Conservation (phyloP, 2,329 filamentous ascomycete genomes). For the Ophiosphaerella korrae region DNA sequence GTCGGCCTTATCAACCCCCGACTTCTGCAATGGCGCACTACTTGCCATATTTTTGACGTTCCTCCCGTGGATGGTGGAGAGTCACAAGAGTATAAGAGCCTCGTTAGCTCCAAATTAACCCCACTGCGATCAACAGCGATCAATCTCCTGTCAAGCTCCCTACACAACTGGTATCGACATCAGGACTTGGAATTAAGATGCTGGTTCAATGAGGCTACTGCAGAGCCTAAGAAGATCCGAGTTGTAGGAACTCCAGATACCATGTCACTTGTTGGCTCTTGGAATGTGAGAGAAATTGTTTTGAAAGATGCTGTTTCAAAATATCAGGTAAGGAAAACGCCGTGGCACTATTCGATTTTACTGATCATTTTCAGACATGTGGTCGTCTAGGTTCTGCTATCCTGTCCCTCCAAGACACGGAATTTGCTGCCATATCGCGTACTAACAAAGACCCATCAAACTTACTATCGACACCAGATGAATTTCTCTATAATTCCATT, state of each 20-base stretch:
- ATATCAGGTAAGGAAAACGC: conserved; percentile 21
- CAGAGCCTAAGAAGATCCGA: conserved; percentile 60
- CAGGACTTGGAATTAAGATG: conserved; percentile 77
- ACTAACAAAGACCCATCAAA: conserved; percentile 57
- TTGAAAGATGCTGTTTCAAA: conserved; percentile 52
- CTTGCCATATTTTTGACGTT: conserved; percentile 75
- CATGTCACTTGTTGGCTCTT: conserved; percentile 63
- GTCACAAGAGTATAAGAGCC: conserved; percentile 77
- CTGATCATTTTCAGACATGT: conserved; percentile 17
- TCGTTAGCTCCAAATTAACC: conserved; percentile 76
- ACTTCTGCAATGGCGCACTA: conserved; percentile 80
- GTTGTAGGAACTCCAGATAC: conserved; percentile 59
- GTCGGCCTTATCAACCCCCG: conserved; percentile 79
- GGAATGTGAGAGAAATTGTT: conserved; percentile 72
- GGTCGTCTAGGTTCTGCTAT: conserved; percentile 56
- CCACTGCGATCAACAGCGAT: conserved; percentile 77
- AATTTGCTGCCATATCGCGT: conserved; percentile 73
- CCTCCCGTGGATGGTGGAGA: conserved; percentile 86
- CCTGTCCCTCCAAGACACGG: conserved; percentile 68
- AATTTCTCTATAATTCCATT: conserved; percentile 75
- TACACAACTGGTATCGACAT: conserved; percentile 83
- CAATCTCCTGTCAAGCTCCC: conserved; percentile 75
- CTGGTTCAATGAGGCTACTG: conserved; percentile 67
- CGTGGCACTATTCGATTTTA: too few relatives aligned
- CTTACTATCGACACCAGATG: conserved; percentile 66